Percentiles rank a stretch among this genome's conserved stretches.
Evolutionary conservation across 2,329 filamentous ascomycete genomes (phyloP).

Genomic region (Penicillium hesseltinei): DNA sequence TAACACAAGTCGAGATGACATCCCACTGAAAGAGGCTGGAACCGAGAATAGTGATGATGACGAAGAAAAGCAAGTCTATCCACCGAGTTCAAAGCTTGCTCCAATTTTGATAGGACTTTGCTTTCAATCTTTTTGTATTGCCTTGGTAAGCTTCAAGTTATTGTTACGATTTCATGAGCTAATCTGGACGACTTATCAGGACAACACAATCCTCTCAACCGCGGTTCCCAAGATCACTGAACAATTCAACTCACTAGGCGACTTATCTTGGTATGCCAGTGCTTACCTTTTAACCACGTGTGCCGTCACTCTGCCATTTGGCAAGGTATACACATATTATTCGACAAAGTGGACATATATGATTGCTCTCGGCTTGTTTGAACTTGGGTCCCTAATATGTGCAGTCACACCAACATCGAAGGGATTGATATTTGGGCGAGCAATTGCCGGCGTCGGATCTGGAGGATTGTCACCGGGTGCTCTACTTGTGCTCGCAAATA

Average conservation of each 20-base stretch:
- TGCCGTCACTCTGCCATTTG: slow-evolving; percentile 44
- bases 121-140: slow-evolving; percentile 40
- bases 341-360: slow-evolving; percentile 46
- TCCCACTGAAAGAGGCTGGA: slow-evolving; percentile 19
- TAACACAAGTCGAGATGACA: slow-evolving; percentile 18
- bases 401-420: slow-evolving; percentile 39
- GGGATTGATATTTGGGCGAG: slow-evolving; percentile 42
- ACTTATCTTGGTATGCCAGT: slow-evolving; percentile 51
- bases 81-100: slow-evolving; percentile 31
- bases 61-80: slow-evolving; percentile 31
- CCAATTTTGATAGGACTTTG: slow-evolving; percentile 39
- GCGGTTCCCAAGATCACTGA: slow-evolving; percentile 50
- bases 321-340: slow-evolving; percentile 46
- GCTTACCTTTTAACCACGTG: slow-evolving; percentile 46
- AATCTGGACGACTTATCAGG: slow-evolving; percentile 19
- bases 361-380: slow-evolving; percentile 40
- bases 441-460: slow-evolving; percentile 41
- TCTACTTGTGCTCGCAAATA: slow-evolving; percentile 41
- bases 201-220: slow-evolving; percentile 47
- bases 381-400: slow-evolving; percentile 42
- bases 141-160: slow-evolving; percentile 27
- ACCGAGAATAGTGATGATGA: slow-evolving; percentile 15
- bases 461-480: slow-evolving; percentile 43
- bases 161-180: neutral
- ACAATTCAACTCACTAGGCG: slow-evolving; percentile 46